Base-by-base conservation (phyloP, 2,329 filamentous ascomycete species). In the Verticillium tricorpus region DNA sequence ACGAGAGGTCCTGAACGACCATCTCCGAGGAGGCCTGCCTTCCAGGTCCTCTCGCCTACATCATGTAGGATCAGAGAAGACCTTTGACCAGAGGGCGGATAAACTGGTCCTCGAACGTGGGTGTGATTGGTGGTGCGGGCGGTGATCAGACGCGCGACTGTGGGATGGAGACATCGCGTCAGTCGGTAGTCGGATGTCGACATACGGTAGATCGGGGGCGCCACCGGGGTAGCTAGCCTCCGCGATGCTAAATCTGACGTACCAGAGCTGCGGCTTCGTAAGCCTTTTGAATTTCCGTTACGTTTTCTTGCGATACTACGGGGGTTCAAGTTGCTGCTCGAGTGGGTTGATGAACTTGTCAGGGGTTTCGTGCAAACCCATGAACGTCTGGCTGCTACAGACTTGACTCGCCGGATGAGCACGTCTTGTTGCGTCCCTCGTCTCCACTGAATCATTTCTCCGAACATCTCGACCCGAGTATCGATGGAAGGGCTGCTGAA, bases 1-100 rank as follows among this genome's bases (percentile, higher is more conserved):
- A 32, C 9, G 7, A 14, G 9, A 15, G 17, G 15, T 28, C 31
- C 25, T 12, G 39, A 31, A 17, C 22, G 25, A n/a, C 17, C 37
- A 58, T 58, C 19, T 58, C 57, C 57, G 37, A 31, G 57, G 57
- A 58, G 25, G 40, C 22, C 37, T 40, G 14, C 14, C 34, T 58
- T 40, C 32, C 37, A 40, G 39, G 6, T 32, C 15, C 32, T 22
- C 37, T 19, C 2, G n/a, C 19, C 40, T 50, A 50, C 40, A 22
- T 50, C 40, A 50, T 50, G 40, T 50, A 50, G 40, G n/a, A 50
- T 25, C 1, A 25, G 9, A 25, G 19, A 50, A 25, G 19, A 11
- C 19, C 9, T 22, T 50, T 11, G 9, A 50, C 11, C n/a, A n/a
- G 19, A 50, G n/a, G 11, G 40, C 40, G 40, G 40, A 25, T 50